Evolutionary conservation across 148 eudicot genomes (phyloP).

Genomic region (Rhododendron ferrugineum): DNA sequence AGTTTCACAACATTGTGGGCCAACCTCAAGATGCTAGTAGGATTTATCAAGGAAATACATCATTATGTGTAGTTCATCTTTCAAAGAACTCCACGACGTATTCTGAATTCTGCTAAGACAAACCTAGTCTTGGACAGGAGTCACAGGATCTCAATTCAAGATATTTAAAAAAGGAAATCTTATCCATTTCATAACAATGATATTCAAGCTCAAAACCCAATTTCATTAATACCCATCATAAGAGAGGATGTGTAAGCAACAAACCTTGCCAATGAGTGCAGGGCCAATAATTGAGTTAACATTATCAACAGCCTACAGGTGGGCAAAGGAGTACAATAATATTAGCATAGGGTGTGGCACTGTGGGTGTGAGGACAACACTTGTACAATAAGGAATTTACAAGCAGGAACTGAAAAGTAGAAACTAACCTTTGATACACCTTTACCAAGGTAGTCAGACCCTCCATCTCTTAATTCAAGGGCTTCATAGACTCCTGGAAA

Average conservation of each 20-base stretch:
- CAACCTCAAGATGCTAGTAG: background rate
- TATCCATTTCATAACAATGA: background rate
- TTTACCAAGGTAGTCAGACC: constrained; percentile 86
- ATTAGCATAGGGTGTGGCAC: constrained; percentile 22
- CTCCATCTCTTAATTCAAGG: constrained; percentile 93
- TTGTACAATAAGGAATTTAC: background rate
- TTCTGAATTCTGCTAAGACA: background rate
- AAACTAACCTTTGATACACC: constrained; percentile 84
- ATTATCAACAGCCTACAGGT: constrained; percentile 71
- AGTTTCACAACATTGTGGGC: background rate
- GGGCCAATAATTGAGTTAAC: constrained; percentile 89
- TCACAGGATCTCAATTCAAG: background rate
- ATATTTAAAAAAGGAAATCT: background rate
- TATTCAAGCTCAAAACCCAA: background rate
- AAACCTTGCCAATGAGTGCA: constrained; percentile 89
- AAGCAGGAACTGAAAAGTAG: background rate
- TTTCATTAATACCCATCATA: background rate
- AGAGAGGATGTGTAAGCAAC: constrained; percentile 7
- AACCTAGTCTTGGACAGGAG: background rate
- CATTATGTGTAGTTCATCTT: background rate
- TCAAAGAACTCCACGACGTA: background rate
- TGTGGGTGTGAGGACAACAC: background rate
- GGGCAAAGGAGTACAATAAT: background rate
- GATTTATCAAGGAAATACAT: background rate
- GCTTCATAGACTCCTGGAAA: constrained; percentile 85